Percentiles rank a stretch among this genome's conserved stretches.
phyloP scores from a whole-genome alignment of 2,329 filamentous ascomycete genomes.

The Cercospora janseana region DNA sequence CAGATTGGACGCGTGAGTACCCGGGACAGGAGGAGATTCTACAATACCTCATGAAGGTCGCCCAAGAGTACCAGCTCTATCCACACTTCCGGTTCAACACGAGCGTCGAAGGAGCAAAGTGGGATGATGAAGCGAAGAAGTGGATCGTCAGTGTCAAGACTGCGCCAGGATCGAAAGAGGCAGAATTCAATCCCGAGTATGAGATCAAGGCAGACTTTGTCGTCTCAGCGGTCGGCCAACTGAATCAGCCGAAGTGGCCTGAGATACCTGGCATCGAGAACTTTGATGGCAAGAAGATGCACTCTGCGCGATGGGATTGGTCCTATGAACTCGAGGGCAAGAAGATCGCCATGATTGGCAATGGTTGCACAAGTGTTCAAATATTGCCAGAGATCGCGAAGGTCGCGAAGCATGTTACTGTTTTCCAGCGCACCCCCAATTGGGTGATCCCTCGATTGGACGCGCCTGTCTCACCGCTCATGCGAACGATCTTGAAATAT shows the following conservation, averaged over 20 bases:
- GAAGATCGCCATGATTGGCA: conserved; percentile 59
- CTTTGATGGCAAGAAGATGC: conserved; percentile 56
- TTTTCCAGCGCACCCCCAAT: conserved; percentile 60
- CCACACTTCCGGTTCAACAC: conserved; percentile 59
- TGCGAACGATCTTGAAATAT: conserved; percentile 49
- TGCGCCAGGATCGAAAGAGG: conserved; percentile 52
- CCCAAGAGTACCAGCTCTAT: conserved; percentile 55
- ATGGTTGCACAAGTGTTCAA: conserved; percentile 59
- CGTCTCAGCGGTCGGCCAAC: conserved; percentile 59
- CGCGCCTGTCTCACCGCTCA: conserved; percentile 44
- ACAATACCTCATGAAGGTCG: conserved; percentile 54
- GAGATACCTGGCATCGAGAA: conserved; percentile 49
- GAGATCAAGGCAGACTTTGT: conserved; percentile 57
- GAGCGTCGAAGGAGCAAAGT: conserved; percentile 52
- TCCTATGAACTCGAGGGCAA: conserved; percentile 55
- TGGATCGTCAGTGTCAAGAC: conserved; percentile 54
- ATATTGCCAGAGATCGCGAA: conserved; percentile 59
- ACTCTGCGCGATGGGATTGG: conserved; percentile 62
- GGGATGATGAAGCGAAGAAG: conserved; percentile 53
- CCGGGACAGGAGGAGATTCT: conserved; percentile 61
- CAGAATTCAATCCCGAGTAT: conserved; percentile 54
- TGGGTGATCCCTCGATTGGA: conserved; percentile 58
- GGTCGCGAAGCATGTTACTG: conserved; percentile 49
- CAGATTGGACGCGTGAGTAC: conserved; percentile 58
- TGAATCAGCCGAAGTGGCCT: conserved; percentile 55